Evolutionary conservation across 352 stramenopile genomes (phyloP).

Genomic region (Plasmopara muralis): DNA sequence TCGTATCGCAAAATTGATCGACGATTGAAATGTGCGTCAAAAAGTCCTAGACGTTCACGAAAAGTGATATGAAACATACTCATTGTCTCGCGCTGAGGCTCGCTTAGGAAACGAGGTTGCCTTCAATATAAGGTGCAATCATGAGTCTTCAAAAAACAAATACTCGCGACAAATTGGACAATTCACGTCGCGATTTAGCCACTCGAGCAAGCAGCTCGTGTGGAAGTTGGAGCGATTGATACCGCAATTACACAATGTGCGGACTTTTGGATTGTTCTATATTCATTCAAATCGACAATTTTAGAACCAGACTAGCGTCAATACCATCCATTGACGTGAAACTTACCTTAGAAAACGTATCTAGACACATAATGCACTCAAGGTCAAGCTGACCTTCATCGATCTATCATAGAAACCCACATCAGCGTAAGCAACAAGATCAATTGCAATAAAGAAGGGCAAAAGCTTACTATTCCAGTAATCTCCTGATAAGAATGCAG

Average conservation of each 20-base stretch:
- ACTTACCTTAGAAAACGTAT: conserved; percentile 50
- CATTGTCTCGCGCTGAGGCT: conserved; percentile 7
- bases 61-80: conserved; percentile 2
- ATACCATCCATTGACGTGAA: background rate
- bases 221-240: conserved; percentile 89
- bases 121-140: conserved; percentile 11
- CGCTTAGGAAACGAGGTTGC: conserved; percentile 3
- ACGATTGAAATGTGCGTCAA: conserved; percentile 1
- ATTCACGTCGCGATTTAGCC: conserved; percentile 76
- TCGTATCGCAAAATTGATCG: conserved; percentile 3
- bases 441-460: background rate
- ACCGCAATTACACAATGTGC: conserved; percentile 81
- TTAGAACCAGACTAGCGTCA: too few relatives aligned
- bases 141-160: conserved; percentile 82
- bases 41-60: background rate
- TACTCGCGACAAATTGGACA: conserved; percentile 83
- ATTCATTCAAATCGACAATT: background rate
- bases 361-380: conserved; percentile 86
- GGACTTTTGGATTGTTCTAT: conserved; percentile 71
- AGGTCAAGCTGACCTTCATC: conserved; percentile 59
- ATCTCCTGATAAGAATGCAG: conserved; percentile 62
- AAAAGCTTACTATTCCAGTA: conserved; percentile 41
- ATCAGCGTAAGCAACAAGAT: conserved; percentile 6
- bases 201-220: conserved; percentile 82
- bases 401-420: conserved; percentile 22